Conservation (phyloP, 73 alveolate genomes). For the Paramecium biaurelia region DNA sequence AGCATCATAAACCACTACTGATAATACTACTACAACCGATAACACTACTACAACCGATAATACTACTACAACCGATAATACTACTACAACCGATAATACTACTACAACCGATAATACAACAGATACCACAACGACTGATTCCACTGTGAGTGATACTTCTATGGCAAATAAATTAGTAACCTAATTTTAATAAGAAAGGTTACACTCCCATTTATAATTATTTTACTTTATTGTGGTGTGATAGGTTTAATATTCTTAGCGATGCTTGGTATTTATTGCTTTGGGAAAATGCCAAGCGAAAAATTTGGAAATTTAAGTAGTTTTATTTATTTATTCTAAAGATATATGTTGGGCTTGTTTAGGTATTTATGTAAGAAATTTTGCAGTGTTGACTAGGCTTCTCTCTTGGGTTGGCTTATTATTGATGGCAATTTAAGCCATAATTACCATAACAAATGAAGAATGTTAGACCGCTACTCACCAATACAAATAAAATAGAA, state of each 20-base stretch:
- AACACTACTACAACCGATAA: neutral
- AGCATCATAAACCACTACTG: neutral
- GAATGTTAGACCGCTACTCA: neutral
- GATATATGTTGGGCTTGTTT: constrained; percentile 42
- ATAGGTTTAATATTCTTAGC: neutral
- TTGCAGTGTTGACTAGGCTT: neutral
- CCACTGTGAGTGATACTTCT: neutral
- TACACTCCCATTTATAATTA: neutral
- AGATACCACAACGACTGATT: neutral
- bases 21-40: neutral
- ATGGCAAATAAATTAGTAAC: neutral
- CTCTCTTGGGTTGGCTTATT: neutral
- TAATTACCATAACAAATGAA: neutral
- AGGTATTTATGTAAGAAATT: constrained; percentile 18
- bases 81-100: neutral
- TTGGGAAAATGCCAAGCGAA: constrained; percentile 22
- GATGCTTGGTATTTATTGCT: constrained; percentile 12
- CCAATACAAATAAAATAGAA: neutral
- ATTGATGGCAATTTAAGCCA: neutral
- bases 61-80: neutral
- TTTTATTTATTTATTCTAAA: neutral
- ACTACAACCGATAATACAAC: neutral
- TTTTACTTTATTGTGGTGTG: neutral
- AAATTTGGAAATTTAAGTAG: constrained; percentile 28
- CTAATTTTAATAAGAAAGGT: neutral